Base-by-base conservation (phyloP, 2,329 filamentous ascomycete species). In the Teratosphaeriaceae sp. region DNA sequence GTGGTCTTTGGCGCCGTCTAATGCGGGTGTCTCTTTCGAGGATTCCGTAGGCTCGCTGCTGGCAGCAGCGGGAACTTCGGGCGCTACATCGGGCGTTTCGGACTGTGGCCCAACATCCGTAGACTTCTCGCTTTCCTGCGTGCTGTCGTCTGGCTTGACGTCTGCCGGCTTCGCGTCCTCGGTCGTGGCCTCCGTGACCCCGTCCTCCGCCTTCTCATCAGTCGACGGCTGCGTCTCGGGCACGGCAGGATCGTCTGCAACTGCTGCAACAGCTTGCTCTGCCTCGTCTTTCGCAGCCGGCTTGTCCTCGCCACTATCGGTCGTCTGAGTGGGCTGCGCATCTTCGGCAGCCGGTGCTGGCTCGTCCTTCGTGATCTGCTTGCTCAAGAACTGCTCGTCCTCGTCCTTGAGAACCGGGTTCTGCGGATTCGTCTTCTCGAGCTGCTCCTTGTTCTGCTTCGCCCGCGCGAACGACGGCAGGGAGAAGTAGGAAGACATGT, bases 351-450 rank as follows among this genome's bases (percentile, higher is more conserved):
- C 46, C n/a, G 47, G 45, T n/a, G 47, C 38, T 22, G 51, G 49
- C 35, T 57, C 50, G 11, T 53, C 52, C 9, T 53, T 42, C 1
- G 54, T 54, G 4, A 56, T 43, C 6, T 61, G 57, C 31, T 57
- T 58, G 41, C 64, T 62, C 18, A 81, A 61, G 51, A 80, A 81
- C 40, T 69, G 65, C 51, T 80, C 74, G 48, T 82, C 78, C 53
- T 79, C 77, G n/a, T 75, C 69, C 15, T 74, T 77, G n/a, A 81
- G 58, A 2, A 81, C 70, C 5, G 70, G 57, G 54, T 62, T 55
- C n/a, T 59, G 52, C 5, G 62, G 61, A 31, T 63, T 62, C 7
- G 50, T 60, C 44, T 60, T 61, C 40, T 61, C 50, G 13, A 63
- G 52, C n/a, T 59, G 56, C 39, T 63, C 59, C 26, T 52, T 56